Percentiles rank a stretch among this genome's conserved stretches.
These are phyloP conservation scores for Termitomyces titanicus DNA, from an alignment of 768 basidiomycete species.

Conservation along the genomic window DNA sequence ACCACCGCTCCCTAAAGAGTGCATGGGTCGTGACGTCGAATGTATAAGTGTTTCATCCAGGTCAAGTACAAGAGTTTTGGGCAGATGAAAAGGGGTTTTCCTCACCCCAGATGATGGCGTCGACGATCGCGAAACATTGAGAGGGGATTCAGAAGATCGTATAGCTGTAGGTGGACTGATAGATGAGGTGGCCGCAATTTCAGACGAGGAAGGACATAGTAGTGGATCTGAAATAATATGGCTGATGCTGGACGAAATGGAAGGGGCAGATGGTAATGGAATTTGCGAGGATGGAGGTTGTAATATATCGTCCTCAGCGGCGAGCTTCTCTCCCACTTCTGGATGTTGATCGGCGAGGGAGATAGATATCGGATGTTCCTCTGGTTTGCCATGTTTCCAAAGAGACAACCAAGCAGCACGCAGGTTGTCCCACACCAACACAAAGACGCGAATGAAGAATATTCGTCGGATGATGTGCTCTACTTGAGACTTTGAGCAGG, in stretches of 20 bases:
- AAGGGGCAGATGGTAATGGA: constrained; percentile 1
- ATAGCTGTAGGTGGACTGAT: constrained; percentile 6
- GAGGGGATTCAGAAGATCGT: constrained; percentile 16
- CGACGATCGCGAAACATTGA: constrained; percentile 36
- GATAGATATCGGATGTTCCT: constrained; percentile 4
- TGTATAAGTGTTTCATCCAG: constrained; percentile 98
- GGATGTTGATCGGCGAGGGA: not conserved
- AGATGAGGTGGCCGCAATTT: constrained; percentile 14
- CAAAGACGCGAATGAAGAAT: constrained; percentile 69
- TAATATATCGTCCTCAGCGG: not conserved
- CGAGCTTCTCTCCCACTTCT: not conserved
- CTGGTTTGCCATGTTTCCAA: constrained; percentile 9
- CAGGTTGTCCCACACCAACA: constrained; percentile 66
- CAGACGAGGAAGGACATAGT: constrained; percentile 4
- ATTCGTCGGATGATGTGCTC: constrained; percentile 51
- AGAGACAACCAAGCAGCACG: constrained; percentile 59
- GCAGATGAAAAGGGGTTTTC: constrained; percentile 73
- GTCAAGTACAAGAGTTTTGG: constrained; percentile 95
- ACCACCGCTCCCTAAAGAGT: constrained; percentile 40
- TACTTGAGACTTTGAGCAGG: constrained; percentile 35
- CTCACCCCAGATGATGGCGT: constrained; percentile 50
- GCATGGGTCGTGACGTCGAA: constrained; percentile 82
- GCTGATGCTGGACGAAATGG: not conserved
- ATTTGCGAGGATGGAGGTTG: not conserved
- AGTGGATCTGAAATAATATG: constrained; percentile 9